Evolutionary conservation across 2,329 filamentous ascomycete genomes (phyloP), one percentile per base, ranked within the genome.

Genomic region (Botrytis fragariae): DNA sequence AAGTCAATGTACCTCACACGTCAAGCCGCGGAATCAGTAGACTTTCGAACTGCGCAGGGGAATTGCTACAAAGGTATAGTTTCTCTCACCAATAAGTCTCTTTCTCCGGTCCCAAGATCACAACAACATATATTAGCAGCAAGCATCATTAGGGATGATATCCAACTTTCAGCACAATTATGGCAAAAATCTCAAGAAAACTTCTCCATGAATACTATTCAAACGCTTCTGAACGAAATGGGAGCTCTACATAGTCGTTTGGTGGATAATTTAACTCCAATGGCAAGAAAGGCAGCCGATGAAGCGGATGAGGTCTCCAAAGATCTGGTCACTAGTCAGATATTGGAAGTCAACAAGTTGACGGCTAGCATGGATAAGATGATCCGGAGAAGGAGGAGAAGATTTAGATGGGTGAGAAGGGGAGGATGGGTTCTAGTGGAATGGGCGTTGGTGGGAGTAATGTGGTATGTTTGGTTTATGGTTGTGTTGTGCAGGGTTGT

Each of bases 381-480:
- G 85, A 86, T 94, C 69, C 86, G 93, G 74, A 87, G 92, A 74
- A 86, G 94, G 70, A 86, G 90, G 22, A 83, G 90, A 44, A 83
- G 89, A 73, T 89, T 96, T 79, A 86, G 93, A 72, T 94, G 93
- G 90, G 82, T 94, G 37, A 86, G 93, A 57, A 86, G 93, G 22
- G 89, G 90, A 0, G 91, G 93, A 22, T 98, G 94, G 88, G 89
- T 94, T 72, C 83, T 91, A 32, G 88, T 98, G 25, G 95, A 98
- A 84, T 98, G 94, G 94, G 84, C 90, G 68, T 87, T 98, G 29
- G 90, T 98, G 57, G 93, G 92, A 6, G 88, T 97, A 77, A 93
- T 98, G 90, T 98, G 96, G 94, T 94, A 92, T 82, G 91, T 97
- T 25, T 98, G 95, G 94, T 89, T 97, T 74, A 85, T 97, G 48